Evolutionary conservation across 495 filamentous ascomycete species (phyloP).

Genomic region (Cercophora sp.): DNA sequence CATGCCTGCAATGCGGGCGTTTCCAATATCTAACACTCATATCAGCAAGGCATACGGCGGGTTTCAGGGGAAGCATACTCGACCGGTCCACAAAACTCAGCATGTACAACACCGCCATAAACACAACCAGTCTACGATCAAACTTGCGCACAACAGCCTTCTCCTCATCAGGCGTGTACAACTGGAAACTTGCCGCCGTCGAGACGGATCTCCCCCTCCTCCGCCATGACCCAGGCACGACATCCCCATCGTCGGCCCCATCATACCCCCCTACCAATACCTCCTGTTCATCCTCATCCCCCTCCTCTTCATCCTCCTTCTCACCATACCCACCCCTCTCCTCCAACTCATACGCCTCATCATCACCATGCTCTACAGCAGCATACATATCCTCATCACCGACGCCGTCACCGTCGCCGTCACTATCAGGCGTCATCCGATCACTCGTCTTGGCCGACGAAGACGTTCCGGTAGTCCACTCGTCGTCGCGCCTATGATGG

Average conservation of each 20-base stretch:
- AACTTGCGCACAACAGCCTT: conserved; percentile 65
- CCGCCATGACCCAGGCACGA: not conserved
- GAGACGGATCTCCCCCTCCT: not conserved
- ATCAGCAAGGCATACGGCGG: not conserved
- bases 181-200: conserved; percentile 47
- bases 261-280: conserved; percentile 7
- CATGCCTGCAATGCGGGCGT: conserved; percentile 72
- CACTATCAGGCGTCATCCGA: conserved; percentile 21
- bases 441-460: conserved; percentile 13
- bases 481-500: no score
- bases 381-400: conserved; percentile 14
- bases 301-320: not conserved
- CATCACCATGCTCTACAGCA: conserved; percentile 2
- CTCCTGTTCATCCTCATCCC: conserved; percentile 2
- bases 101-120: conserved; percentile 77
- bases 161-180: conserved; percentile 77
- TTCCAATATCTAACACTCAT: conserved; percentile 61
- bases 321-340: not conserved
- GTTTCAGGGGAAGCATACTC: conserved; percentile 45
- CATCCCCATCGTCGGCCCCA: not conserved
- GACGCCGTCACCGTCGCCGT: conserved; percentile 16
- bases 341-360: conserved; percentile 1
- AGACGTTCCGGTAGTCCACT: no score
- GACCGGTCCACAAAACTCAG: conserved; percentile 76
- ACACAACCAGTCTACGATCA: conserved; percentile 71